These are phyloP conservation scores for Hypoxylon crocopeplum DNA, from an alignment of 495 filamentous ascomycete genomes.

Conservation along the genomic window DNA sequence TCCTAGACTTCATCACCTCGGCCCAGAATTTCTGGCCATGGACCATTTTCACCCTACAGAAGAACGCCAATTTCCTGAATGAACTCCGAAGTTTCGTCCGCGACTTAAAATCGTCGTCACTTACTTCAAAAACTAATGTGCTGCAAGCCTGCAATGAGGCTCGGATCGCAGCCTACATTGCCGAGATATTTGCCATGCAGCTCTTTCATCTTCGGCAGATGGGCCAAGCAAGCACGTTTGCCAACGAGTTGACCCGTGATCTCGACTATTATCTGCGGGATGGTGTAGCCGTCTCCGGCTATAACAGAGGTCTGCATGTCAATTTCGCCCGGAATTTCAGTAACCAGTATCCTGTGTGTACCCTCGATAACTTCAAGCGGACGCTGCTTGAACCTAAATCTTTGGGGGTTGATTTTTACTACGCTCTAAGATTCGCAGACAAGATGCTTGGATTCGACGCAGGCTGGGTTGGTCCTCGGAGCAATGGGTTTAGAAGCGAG, in stretches of 20 bases:
- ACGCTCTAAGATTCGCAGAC: slow-evolving; percentile 75
- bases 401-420: slow-evolving; percentile 80
- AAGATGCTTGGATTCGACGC: slow-evolving; percentile 77
- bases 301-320: slow-evolving; percentile 84
- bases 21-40: slow-evolving; percentile 94
- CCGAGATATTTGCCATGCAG: slow-evolving; percentile 90
- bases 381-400: slow-evolving; percentile 66
- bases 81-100: slow-evolving; percentile 73
- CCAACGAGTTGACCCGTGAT: slow-evolving; percentile 71
- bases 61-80: slow-evolving; percentile 73
- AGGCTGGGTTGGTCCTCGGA: slow-evolving; percentile 71
- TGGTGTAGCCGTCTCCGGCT: slow-evolving; percentile 74
- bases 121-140: slow-evolving; percentile 52
- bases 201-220: slow-evolving; percentile 80
- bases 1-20: slow-evolving; percentile 84
- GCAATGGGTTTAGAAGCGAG: slow-evolving; percentile 78
- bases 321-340: slow-evolving; percentile 87
- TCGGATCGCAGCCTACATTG: slow-evolving; percentile 79
- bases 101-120: slow-evolving; percentile 59
- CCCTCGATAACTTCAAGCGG: slow-evolving; percentile 76
- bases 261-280: slow-evolving; percentile 77
- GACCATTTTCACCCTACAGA: slow-evolving; percentile 77
- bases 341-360: slow-evolving; percentile 72
- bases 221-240: slow-evolving; percentile 65
- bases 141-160: slow-evolving; percentile 64